These are phyloP conservation scores for Stylosanthes scabra DNA, from an alignment of 331 rosid genomes.

Conservation along the genomic window DNA sequence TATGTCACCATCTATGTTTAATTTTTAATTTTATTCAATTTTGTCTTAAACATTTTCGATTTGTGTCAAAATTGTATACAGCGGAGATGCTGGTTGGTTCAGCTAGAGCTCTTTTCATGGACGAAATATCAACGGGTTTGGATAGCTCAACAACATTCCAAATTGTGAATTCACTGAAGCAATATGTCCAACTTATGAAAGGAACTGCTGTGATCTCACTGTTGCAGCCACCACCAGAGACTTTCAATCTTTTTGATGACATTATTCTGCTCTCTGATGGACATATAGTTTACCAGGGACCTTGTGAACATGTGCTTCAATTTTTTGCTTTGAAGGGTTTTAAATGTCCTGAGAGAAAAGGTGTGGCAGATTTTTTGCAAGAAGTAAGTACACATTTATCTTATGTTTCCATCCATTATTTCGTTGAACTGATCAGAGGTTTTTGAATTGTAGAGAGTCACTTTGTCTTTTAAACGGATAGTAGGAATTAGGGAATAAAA, in stretches of 20 bases:
- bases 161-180: conserved; percentile 55
- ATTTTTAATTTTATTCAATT: too few relatives aligned
- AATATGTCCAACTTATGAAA: conserved; percentile 48
- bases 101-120: conserved; percentile 48
- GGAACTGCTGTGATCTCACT: conserved; percentile 54
- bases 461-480: too few relatives aligned
- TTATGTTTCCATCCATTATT: neutral
- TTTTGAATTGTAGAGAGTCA: too few relatives aligned
- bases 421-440: too few relatives aligned
- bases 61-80: too few relatives aligned
- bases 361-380: conserved; percentile 57
- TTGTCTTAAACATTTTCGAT: too few relatives aligned
- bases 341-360: conserved; percentile 56
- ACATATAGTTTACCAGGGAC: conserved; percentile 60
- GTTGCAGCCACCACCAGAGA: conserved; percentile 65
- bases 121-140: conserved; percentile 52
- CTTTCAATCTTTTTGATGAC: conserved; percentile 59
- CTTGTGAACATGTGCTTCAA: conserved; percentile 50
- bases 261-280: conserved; percentile 55
- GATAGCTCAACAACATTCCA: conserved; percentile 65
- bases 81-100: conserved; percentile 83
- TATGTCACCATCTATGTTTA: too few relatives aligned
- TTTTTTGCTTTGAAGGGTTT: conserved; percentile 53
- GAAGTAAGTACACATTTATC: conserved; percentile 43
- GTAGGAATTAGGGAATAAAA: too few relatives aligned